Conservation (phyloP, 345 rosid genomes). For the Bruguiera sexangula region DNA sequence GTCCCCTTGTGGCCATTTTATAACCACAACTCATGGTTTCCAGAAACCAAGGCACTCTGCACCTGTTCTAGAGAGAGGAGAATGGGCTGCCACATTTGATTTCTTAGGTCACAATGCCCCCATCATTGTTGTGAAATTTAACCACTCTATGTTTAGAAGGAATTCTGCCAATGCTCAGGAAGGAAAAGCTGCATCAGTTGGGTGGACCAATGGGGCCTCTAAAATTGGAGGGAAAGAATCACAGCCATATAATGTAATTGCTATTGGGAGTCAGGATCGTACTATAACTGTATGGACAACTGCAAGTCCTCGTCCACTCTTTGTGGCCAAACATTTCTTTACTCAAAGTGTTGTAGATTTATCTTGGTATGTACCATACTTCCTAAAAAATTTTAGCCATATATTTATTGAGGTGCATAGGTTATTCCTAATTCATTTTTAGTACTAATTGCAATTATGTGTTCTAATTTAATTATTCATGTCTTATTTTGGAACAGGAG, state of each 20-base stretch:
- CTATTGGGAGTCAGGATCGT: slow-evolving; percentile 99
- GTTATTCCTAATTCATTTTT: neutral
- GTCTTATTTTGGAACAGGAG: slow-evolving; percentile 55
- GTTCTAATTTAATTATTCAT: slow-evolving; percentile 6
- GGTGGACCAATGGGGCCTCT: slow-evolving; percentile 84
- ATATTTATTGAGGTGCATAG: slow-evolving; percentile 6
- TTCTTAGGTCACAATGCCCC: slow-evolving; percentile 99
- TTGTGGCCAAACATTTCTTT: slow-evolving; percentile 98
- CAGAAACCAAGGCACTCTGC: slow-evolving; percentile 99
- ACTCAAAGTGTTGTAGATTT: slow-evolving; percentile 97
- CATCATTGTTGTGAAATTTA: slow-evolving; percentile 87
- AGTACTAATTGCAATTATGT: neutral
- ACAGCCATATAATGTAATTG: slow-evolving; percentile 88
- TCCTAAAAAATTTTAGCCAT: slow-evolving; percentile 4
- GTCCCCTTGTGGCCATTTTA: slow-evolving; percentile 99
- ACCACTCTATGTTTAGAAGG: slow-evolving; percentile 90
- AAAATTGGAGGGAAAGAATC: slow-evolving; percentile 78
- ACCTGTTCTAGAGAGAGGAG: slow-evolving; percentile 97
- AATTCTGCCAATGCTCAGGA: slow-evolving; percentile 50
- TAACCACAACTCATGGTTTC: slow-evolving; percentile 97
- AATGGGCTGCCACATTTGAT: slow-evolving; percentile 97
- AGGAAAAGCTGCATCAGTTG: slow-evolving; percentile 48
- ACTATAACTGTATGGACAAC: slow-evolving; percentile 99
- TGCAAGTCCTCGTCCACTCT: slow-evolving; percentile 92
- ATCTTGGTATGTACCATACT: slow-evolving; percentile 62